A percentile compares a stretch with the other conserved stretches of the same genome.
Conservation (phyloP, 2,329 filamentous ascomycete species). For the Pezicula radicicola region DNA sequence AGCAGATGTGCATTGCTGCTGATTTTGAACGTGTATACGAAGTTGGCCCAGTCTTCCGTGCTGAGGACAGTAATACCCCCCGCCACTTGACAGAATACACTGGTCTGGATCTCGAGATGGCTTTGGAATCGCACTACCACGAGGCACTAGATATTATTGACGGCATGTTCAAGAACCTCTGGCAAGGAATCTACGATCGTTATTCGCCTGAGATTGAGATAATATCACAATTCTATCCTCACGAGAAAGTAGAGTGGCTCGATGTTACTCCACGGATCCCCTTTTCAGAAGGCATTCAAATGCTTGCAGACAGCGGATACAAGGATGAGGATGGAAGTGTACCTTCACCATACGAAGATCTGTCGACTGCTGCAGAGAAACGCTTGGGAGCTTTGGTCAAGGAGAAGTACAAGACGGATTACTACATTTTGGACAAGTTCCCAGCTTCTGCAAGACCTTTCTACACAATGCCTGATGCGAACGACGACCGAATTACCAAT, state of each 20-base stretch:
- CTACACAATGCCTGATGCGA: slow-evolving; percentile 82
- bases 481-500: slow-evolving; percentile 73
- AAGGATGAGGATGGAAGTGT: slow-evolving; percentile 72
- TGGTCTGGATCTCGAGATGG: slow-evolving; percentile 90
- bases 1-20: slow-evolving; percentile 88
- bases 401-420: slow-evolving; percentile 84
- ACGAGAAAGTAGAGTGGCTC: slow-evolving; percentile 81
- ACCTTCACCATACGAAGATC: slow-evolving; percentile 71
- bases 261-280: slow-evolving; percentile 80
- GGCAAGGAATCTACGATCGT: slow-evolving; percentile 66
- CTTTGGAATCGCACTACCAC: slow-evolving; percentile 83
- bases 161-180: slow-evolving; percentile 75
- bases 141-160: slow-evolving; percentile 81
- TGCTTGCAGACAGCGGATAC: slow-evolving; percentile 78
- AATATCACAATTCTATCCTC: slow-evolving; percentile 81
- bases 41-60: slow-evolving; percentile 85
- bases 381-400: slow-evolving; percentile 80
- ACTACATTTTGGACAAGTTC: slow-evolving; percentile 94
- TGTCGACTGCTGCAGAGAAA: slow-evolving; percentile 84
- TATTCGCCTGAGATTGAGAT: slow-evolving; percentile 72
- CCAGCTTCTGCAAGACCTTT: slow-evolving; percentile 81
- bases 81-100: slow-evolving; percentile 94
- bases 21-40: slow-evolving; percentile 91
- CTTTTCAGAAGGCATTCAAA: slow-evolving; percentile 74
- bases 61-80: slow-evolving; percentile 94